Base-by-base conservation (phyloP, 208 protist genomes). In the Acanthamoeba quina region DNA sequence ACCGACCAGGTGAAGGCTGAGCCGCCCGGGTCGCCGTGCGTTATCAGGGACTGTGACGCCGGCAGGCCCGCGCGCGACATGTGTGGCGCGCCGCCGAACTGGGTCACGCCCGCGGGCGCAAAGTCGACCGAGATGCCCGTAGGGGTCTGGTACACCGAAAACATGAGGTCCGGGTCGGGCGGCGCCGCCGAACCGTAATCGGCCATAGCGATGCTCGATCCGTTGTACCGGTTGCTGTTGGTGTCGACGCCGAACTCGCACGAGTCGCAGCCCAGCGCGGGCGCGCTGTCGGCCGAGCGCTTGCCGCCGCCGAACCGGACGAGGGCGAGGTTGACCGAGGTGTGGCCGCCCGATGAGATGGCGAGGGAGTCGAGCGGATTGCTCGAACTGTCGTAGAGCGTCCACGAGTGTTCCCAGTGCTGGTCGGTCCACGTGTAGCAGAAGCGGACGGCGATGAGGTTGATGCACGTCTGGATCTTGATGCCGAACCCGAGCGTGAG, bases 391-490 rank as follows among this genome's bases (percentile, higher is more conserved):
- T 86, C 49, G n/a, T n/a, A 62, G 78, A 86, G 37, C 6, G 78
- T 26, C 78, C 78, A 86, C 52, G 47, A 31, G 80, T 90, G 62
- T 10, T 29, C 34, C 62, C 78, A 56, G 44, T 47, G 10, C 91
- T 58, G 34, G 58, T 92, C 31, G 9, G 31, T 26, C 19, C 15
- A 29, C 19, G 44, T 85, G 66, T 0, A 89, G 68, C 90, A 93
- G 58, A 2, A 64, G 5, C 31, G 15, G n/a, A 83, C 24, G 19
- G 26, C 26, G 34, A 49, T 2, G n/a, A 47, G 34, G 56, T 37
- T 90, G 54, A 93, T 82, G 89, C 89, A 93, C n/a, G 68, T n/a
- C 66, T 82, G 6, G 26, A 93, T 82, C 21, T 41, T 47, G 49
- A 93, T 54, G 37, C 89, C 89, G 34, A 82, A 93, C 44, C 68